phyloP scores from a whole-genome alignment of 306 rosid species.

The Alnus glutinosa region DNA sequence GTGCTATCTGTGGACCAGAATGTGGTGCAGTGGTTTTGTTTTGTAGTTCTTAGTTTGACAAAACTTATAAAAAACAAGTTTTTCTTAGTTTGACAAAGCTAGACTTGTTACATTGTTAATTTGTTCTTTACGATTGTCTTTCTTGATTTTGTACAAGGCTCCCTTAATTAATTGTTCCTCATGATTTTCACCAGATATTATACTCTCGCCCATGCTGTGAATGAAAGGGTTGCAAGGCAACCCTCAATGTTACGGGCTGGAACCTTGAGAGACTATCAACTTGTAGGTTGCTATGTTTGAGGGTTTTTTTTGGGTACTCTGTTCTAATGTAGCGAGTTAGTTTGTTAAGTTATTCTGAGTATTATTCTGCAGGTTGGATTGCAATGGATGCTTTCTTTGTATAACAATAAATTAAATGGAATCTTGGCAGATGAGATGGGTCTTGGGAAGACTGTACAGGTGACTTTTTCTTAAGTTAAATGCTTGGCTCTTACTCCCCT shows the following conservation, averaged over 20 bases:
- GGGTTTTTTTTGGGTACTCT: slow-evolving; percentile 20
- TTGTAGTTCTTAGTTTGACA: background rate
- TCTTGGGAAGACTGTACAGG: slow-evolving; percentile 99
- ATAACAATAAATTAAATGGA: slow-evolving; percentile 97
- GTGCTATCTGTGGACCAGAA: background rate
- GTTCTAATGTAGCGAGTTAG: slow-evolving; percentile 7
- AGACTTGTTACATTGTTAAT: background rate
- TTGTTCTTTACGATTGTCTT: slow-evolving; percentile 5
- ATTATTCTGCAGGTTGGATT: slow-evolving; percentile 76
- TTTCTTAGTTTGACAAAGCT: background rate
- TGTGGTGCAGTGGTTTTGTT: background rate
- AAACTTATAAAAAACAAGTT: too few species aligned
- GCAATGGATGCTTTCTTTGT: slow-evolving; percentile 99
- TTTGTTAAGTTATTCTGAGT: slow-evolving; percentile 18
- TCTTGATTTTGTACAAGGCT: slow-evolving; percentile 21
- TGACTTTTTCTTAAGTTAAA: slow-evolving; percentile 33
- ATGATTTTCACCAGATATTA: slow-evolving; percentile 67
- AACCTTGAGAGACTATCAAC: slow-evolving; percentile 95
- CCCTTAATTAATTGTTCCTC: background rate
- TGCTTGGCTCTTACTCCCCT: slow-evolving; percentile 8
- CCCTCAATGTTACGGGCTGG: slow-evolving; percentile 95
- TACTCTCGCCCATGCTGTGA: slow-evolving; percentile 96
- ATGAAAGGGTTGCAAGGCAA: slow-evolving; percentile 78
- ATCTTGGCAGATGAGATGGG: slow-evolving; percentile 99
- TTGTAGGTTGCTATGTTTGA: slow-evolving; percentile 58